Conservation (phyloP, 2,329 filamentous ascomycete species). For the Hypoxylon sp. region DNA sequence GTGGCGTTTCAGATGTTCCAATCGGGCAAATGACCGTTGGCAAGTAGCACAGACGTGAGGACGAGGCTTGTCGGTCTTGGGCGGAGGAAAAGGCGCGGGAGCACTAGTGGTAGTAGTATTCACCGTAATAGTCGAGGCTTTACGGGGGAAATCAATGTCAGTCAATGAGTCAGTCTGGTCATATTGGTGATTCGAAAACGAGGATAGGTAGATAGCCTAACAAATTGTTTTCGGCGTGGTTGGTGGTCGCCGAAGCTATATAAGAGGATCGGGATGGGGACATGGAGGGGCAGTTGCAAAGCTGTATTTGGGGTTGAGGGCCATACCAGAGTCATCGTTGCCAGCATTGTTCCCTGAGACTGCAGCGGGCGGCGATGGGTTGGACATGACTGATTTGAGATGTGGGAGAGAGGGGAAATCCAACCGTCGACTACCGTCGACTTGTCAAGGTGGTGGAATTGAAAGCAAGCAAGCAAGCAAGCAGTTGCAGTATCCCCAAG, state of each 20-base stretch:
- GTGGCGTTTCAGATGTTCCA: conserved; percentile 97
- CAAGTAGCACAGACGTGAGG: conserved; percentile 95
- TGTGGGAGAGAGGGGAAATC: conserved; percentile 27
- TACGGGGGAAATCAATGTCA: conserved; percentile 42
- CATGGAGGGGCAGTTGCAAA: conserved; percentile 35
- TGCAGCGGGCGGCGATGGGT: conserved; percentile 50
- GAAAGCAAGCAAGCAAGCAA: conserved; percentile 34
- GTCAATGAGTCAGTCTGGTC: conserved; percentile 33
- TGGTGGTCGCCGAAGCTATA: conserved; percentile 33
- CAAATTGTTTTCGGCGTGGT: conserved; percentile 17
- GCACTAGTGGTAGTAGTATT: conserved; percentile 49
- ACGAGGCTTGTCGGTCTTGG: conserved; percentile 97
- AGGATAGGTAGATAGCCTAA: conserved; percentile 9
- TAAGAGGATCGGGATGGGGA: conserved; percentile 27
- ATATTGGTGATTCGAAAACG: conserved; percentile 15
- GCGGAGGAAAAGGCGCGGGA: conserved; percentile 72
- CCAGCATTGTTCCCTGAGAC: conserved; percentile 49
- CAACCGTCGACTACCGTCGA: conserved; percentile 47
- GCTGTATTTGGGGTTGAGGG: conserved; percentile 30
- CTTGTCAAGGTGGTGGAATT: conserved; percentile 32
- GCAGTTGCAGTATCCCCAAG: conserved; percentile 23
- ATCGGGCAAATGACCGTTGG: conserved; percentile 88
- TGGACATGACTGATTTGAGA: conserved; percentile 51
- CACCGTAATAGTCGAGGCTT: conserved; percentile 58
- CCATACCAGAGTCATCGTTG: conserved; percentile 53